Evolutionary conservation across 2,329 filamentous ascomycete genomes (phyloP).

Genomic region (Neonectria faginata): DNA sequence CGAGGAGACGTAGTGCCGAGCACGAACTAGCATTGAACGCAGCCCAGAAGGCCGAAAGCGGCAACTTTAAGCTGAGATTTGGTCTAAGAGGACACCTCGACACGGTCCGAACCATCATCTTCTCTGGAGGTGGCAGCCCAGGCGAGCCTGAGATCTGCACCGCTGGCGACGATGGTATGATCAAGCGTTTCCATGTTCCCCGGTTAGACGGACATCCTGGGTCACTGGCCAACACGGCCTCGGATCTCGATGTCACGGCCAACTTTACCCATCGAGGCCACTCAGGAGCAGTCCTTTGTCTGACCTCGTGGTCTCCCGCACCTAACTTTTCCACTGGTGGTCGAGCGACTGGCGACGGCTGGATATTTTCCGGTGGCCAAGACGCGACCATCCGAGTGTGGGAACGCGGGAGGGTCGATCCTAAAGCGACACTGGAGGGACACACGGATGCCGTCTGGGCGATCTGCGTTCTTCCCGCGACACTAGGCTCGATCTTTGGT

Average conservation of each 20-base stretch:
- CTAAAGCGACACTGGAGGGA: conserved; percentile 92
- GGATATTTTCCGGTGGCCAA: conserved; percentile 98
- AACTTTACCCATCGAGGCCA: conserved; percentile 97
- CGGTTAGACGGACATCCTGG: conserved; percentile 72
- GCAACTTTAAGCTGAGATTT: conserved; percentile 92
- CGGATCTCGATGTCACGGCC: conserved; percentile 89
- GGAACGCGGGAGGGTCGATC: conserved; percentile 94
- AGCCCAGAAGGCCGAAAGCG: conserved; percentile 72
- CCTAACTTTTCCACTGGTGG: conserved; percentile 92
- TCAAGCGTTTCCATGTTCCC: conserved; percentile 97
- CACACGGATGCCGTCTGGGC: conserved; percentile 98
- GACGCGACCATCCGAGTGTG: conserved; percentile 94
- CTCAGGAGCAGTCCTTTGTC: conserved; percentile 85
- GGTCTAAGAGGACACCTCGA: conserved; percentile 93
- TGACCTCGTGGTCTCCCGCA: conserved; percentile 88
- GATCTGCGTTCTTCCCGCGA: conserved; percentile 89
- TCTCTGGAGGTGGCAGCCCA: conserved; percentile 94
- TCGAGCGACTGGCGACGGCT: conserved; percentile 89
- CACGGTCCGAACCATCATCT: conserved; percentile 93
- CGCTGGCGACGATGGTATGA: conserved; percentile 91
- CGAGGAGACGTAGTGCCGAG: conserved; percentile 77
- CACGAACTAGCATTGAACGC: conserved; percentile 67
- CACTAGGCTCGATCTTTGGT: conserved; percentile 83
- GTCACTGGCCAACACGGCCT: conserved; percentile 64
- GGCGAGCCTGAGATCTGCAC: conserved; percentile 98